Percentiles rank a stretch among this genome's conserved stretches.
Conservation (phyloP, 176 grass and related monocot genomes). For the Tuctoria greenei region DNA sequence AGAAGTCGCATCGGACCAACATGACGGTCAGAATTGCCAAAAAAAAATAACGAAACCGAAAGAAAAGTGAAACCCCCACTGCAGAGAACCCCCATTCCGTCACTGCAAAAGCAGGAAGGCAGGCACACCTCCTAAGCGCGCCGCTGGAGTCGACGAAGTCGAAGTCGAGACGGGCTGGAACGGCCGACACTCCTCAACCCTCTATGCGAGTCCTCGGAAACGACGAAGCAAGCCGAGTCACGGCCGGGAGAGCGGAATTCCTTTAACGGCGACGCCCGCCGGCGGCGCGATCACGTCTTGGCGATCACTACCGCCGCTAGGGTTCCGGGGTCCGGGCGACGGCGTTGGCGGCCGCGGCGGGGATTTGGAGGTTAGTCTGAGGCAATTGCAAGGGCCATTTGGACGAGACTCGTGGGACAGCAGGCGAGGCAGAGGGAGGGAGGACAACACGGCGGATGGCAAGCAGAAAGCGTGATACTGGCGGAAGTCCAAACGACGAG, state of each 20-base stretch:
- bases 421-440: not conserved
- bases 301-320: not conserved
- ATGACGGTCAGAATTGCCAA: not conserved
- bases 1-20: not conserved
- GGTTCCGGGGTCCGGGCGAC: too few species aligned
- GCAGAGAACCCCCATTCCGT: slow-evolving; percentile 15
- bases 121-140: not conserved
- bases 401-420: not conserved
- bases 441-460: not conserved
- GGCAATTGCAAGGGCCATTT: not conserved
- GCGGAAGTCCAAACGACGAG: not conserved
- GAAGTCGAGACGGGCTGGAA: too few species aligned
- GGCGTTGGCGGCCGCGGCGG: not conserved
- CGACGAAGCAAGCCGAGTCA: not conserved
- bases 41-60: not conserved
- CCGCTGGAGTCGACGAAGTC: slow-evolving; percentile 3
- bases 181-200: not conserved
- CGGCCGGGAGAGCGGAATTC: not conserved
- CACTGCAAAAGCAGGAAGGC: not conserved
- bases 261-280: not conserved
- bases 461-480: not conserved
- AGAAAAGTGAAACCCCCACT: not conserved
- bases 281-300: not conserved
- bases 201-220: not conserved
- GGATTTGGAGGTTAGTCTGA: not conserved